phyloP scores from a whole-genome alignment of 108 stramenopile species.

The Parietichytrium sp. region DNA sequence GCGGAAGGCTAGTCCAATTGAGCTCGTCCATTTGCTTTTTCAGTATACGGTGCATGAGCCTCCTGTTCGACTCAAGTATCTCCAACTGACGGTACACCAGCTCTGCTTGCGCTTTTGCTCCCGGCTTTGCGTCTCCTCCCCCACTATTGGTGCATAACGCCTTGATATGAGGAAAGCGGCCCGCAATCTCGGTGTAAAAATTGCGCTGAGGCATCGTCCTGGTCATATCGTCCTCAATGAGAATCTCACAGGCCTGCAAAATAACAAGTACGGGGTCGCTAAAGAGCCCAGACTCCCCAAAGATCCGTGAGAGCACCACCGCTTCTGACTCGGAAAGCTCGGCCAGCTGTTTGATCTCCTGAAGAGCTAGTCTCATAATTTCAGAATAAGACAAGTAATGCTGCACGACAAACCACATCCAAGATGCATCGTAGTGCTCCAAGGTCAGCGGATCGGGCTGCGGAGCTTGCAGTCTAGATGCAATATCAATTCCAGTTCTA shows the following conservation, averaged over 20 bases:
- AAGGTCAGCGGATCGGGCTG: neutral
- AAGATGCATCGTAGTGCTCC: neutral
- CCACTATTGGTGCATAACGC: neutral
- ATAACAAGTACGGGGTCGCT: neutral
- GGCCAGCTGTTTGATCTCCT: neutral
- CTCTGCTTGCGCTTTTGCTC: neutral
- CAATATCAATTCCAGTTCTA: neutral
- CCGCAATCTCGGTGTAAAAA: neutral
- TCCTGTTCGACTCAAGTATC: neutral
- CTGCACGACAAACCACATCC: constrained; percentile 36
- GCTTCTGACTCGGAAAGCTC: neutral
- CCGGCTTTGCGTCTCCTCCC: neutral
- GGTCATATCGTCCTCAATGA: constrained; percentile 12
- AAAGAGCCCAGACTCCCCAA: neutral
- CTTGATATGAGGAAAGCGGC: neutral
- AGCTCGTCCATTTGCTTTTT: neutral
- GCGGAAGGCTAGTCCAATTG: neutral
- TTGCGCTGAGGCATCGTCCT: neutral
- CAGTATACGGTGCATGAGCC: neutral
- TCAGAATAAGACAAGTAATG: neutral
- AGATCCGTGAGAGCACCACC: neutral
- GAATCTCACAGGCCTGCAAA: neutral
- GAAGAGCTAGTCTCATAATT: too few species aligned
- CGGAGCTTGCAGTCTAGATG: neutral
- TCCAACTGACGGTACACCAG: neutral